Evolutionary conservation across 1,284 basidiomycete genomes (phyloP).

Genomic region (Cerioporus squamosus): DNA sequence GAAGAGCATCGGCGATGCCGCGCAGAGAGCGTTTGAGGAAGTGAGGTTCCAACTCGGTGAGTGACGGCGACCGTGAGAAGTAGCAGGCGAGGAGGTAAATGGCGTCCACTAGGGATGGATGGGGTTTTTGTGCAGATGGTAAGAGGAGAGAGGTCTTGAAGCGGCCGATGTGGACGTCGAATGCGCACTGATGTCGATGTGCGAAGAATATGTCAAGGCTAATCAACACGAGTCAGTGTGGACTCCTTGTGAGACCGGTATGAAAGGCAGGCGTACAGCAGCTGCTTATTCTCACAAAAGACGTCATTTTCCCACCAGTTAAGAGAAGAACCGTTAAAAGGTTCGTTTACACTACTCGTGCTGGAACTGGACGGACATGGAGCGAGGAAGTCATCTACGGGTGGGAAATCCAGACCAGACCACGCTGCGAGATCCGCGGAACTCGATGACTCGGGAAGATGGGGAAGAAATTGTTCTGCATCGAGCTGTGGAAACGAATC

Average conservation of each 20-base stretch:
- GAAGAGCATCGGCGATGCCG: conserved; percentile 52
- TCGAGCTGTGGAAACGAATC: conserved; percentile 3
- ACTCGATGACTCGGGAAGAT: conserved; percentile 1
- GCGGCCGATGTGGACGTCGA: conserved; percentile 53
- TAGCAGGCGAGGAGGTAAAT: conserved; percentile 63
- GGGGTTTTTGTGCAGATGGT: conserved; percentile 43
- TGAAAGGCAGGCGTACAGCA: conserved; percentile 39
- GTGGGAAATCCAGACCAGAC: background rate
- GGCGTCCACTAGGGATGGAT: conserved; percentile 62
- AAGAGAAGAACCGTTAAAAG: conserved; percentile 10
- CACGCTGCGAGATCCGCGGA: conserved; percentile 9
- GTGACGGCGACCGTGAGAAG: conserved; percentile 48
- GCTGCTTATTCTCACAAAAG: conserved; percentile 41
- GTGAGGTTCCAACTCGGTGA: conserved; percentile 47
- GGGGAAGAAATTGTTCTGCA: conserved; percentile 5
- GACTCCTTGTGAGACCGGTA: conserved; percentile 16
- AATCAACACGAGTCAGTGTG: conserved; percentile 10
- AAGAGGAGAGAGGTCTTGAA: conserved; percentile 39
- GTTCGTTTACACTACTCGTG: conserved; percentile 14
- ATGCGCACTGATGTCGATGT: conserved; percentile 63
- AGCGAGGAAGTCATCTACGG: conserved; percentile 19
- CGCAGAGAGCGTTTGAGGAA: conserved; percentile 54
- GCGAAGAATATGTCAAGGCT: conserved; percentile 60
- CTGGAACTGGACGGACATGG: conserved; percentile 18
- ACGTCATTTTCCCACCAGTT: conserved; percentile 33